Percentiles rank a stretch among this genome's conserved stretches.
phyloP scores from a whole-genome alignment of 1,139 yeast species.

The Pichia sp. region DNA sequence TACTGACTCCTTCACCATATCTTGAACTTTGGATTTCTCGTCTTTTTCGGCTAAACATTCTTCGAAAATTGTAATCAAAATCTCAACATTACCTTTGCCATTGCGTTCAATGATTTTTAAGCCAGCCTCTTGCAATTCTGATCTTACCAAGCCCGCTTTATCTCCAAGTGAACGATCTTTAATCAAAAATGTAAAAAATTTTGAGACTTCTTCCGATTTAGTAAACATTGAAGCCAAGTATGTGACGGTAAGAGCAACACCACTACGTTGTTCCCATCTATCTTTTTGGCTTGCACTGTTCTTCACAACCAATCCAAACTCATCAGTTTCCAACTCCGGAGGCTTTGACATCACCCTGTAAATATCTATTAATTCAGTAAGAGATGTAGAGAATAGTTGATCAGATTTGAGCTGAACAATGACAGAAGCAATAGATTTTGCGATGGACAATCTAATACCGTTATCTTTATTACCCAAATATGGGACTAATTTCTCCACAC shows the following conservation, averaged over 20 bases:
- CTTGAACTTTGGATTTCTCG: slow-evolving; percentile 47
- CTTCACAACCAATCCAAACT: slow-evolving; percentile 71
- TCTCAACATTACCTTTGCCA: slow-evolving; percentile 63
- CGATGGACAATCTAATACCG: slow-evolving; percentile 64
- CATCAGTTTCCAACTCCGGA: slow-evolving; percentile 71
- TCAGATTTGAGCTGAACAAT: slow-evolving; percentile 30
- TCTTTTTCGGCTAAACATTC: slow-evolving; percentile 45
- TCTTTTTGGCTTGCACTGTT: slow-evolving; percentile 59
- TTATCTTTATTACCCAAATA: slow-evolving; percentile 53
- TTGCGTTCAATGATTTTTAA: slow-evolving; percentile 59
- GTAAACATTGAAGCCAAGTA: slow-evolving; percentile 50
- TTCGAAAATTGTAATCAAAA: slow-evolving; percentile 75
- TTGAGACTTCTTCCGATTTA: slow-evolving; percentile 38
- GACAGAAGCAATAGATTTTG: slow-evolving; percentile 56
- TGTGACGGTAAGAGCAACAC: slow-evolving; percentile 66
- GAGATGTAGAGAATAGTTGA: slow-evolving; percentile 34
- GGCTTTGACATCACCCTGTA: slow-evolving; percentile 65
- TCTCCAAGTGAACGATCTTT: slow-evolving; percentile 68
- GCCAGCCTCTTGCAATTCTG: slow-evolving; percentile 88
- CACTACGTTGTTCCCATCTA: slow-evolving; percentile 80
- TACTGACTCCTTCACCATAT: slow-evolving; percentile 69
- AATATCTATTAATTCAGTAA: slow-evolving; percentile 46
- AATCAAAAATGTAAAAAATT: slow-evolving; percentile 51
- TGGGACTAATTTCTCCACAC: slow-evolving; percentile 43
- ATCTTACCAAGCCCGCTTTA: slow-evolving; percentile 64